Base-by-base conservation (phyloP, 2,329 filamentous ascomycete genomes). In the Neospermospora avenae region DNA sequence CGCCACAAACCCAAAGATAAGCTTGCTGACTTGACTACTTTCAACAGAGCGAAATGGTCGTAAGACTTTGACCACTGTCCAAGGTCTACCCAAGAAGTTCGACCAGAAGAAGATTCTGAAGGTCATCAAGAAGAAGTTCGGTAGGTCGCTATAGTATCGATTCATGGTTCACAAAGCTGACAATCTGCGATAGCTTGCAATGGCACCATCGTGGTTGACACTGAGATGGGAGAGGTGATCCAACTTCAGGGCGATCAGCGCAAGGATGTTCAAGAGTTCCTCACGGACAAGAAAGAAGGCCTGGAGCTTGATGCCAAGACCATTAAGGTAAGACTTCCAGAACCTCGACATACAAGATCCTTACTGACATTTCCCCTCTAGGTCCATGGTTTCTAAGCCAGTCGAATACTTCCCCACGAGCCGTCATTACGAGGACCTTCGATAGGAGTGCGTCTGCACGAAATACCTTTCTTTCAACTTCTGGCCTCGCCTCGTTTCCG, bases 51-150 rank as follows among this genome's bases (percentile, higher is more conserved):
- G 95, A 82, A 99, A 99, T 98, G 95, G 95, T 87, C 95, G 95
- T 80, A 99, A 99, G 87, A 98, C 95, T 83, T 85, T 99, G 89
- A 99, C 95, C 73, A 99, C 95, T 73, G 93, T 99, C 74, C 93
- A 98, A 86, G 95, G 95, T 80, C 88, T 99, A 74, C 93, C 95
- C 67, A 95, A 95, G 84, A 97, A 98, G 77, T 98, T 97, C 76
- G 93, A 97, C 81, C 92, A 95, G 80, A 98, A 97, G 87, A 97
- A 97, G 83, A 97, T 99, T 77, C 88, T 99, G 74, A 97, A 97
- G 84, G 93, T 96, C 80, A 96, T 98, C 84, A 98, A 98, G 88
- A 98, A 98, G 87, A 95, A 96, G 77, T 98, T 98, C 75, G 89
- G 89, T 92, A 84, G 65, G 86, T 75, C 28, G 34, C 20, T n/a